Evolutionary conservation across 176 grass and related monocot species (phyloP).

Genomic region (Tillandsia fasciculata): DNA sequence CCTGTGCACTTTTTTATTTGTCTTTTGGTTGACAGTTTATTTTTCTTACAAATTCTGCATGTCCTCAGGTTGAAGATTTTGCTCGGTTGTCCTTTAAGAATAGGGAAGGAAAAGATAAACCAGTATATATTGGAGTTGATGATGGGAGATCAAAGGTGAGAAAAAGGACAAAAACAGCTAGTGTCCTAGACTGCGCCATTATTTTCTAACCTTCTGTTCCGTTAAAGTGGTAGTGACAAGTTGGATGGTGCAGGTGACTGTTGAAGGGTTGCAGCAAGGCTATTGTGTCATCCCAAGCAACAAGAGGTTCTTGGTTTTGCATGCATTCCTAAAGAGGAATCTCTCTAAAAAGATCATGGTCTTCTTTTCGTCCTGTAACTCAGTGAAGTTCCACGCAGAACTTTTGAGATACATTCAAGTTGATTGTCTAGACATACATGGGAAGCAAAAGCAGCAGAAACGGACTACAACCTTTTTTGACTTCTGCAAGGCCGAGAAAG

Average conservation of each 20-base stretch:
- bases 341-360: constrained; percentile 88
- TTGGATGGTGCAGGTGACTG: constrained; percentile 50
- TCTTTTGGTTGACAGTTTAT: constrained; percentile 10
- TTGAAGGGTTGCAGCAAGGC: constrained; percentile 88
- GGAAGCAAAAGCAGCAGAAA: constrained; percentile 97
- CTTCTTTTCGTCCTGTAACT: constrained; percentile 98
- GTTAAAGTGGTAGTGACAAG: constrained; percentile 17
- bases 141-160: constrained; percentile 69
- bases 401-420: constrained; percentile 78
- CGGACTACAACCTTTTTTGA: constrained; percentile 82
- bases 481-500: constrained; percentile 90
- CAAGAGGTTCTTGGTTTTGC: constrained; percentile 75
- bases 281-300: constrained; percentile 83
- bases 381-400: constrained; percentile 82
- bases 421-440: constrained; percentile 85
- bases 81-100: constrained; percentile 86
- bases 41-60: constrained; percentile 8
- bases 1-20: constrained; percentile 5
- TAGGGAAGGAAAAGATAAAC: constrained; percentile 70
- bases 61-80: constrained; percentile 73
- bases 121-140: constrained; percentile 84
- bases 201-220: not conserved
- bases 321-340: constrained; percentile 91
- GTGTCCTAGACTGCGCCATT: not conserved
- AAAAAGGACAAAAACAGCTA: constrained; percentile 42